Base-by-base conservation (phyloP, 2,329 filamentous ascomycete species). In the Chaetomiaceae sp. region DNA sequence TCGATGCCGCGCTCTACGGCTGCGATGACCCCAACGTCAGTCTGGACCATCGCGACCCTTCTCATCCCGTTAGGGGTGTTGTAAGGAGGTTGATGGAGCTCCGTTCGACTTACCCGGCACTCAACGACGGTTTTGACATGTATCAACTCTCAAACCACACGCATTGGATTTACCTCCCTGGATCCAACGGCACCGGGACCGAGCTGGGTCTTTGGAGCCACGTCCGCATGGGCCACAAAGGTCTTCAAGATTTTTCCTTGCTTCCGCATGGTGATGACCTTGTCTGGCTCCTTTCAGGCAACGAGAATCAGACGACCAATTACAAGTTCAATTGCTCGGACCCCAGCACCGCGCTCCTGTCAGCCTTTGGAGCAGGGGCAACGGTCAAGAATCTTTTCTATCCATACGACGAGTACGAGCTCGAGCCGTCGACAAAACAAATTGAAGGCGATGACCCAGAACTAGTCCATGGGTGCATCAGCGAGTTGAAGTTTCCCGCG, bases 331-430 rank as follows among this genome's bases (percentile, higher is more conserved):
- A 58, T 40, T 65, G 64, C 43, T 68, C 64, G 13, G 70, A 75
- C 44, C 18, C 33, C 8, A n/a, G 73, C 44, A 69, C 69, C 3
- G 78, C 78, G 2, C 69, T 85, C 27, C 68, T 85, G 36, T 70
- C 82, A 14, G 79, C 82, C 0, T 86, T 80, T 54, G 67, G 67
- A 2, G 75, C 67, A 1, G 75, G 74, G 10, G 79, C 75, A 0
- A 80, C 73, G 0, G 82, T 85, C 56, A 81, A 80, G 62, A 85
- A 84, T 59, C 64, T 86, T 8, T 82, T 86, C 63, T 81, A 79
- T 59, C 82, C 82, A 0, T 81, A 80, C 60, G 81, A 84, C 29
- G 75, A 81, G 59, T 70, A 76, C 53, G 74, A 69, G 0, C 67
- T 85, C 14, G 70, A 71, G 41, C 64, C 66, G 2, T 76, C 78